Conservation (phyloP, 2,329 filamentous ascomycete genomes). For the Chrysosporium keratinophilum region DNA sequence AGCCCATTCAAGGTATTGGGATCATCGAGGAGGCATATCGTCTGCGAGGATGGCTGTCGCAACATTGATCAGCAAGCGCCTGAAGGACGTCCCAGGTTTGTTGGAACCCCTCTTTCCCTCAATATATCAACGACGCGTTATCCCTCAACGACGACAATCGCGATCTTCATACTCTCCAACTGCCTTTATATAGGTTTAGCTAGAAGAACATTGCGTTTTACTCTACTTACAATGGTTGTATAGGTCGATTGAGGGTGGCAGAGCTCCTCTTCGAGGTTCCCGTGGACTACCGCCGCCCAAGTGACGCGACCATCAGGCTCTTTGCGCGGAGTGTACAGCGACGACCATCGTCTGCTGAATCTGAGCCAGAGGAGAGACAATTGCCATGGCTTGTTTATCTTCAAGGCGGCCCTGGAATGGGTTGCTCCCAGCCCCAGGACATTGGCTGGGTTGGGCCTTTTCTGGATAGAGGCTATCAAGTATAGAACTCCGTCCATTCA, state of each 20-base stretch:
- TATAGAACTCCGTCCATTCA: conserved; percentile 25
- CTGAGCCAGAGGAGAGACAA: conserved; percentile 38
- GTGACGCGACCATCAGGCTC: conserved; percentile 54
- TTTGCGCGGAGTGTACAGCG: conserved; percentile 67
- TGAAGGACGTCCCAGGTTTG: conserved; percentile 32
- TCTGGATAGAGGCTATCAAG: conserved; percentile 71
- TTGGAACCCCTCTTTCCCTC: conserved; percentile 1
- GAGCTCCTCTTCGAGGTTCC: conserved; percentile 84
- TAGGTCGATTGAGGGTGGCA: conserved; percentile 64
- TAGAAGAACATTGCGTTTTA: background rate
- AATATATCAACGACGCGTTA: too few species aligned
- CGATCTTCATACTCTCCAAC: too few species aligned
- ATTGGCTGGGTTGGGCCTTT: conserved; percentile 59
- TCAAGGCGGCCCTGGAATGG: conserved; percentile 76
- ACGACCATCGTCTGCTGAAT: conserved; percentile 50
- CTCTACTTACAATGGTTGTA: background rate
- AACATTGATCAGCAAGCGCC: conserved; percentile 29
- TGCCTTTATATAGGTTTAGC: too few species aligned
- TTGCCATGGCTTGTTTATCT: conserved; percentile 60
- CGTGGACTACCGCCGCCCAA: conserved; percentile 59
- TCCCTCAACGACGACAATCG: too few species aligned
- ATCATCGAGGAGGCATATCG: background rate
- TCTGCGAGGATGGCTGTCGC: conserved; percentile 25
- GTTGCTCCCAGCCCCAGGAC: conserved; percentile 64
- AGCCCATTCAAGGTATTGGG: too few species aligned